A percentile compares a stretch with the other conserved stretches of the same genome.
These are phyloP conservation scores for Paracorniculantispora psalliotae DNA, from an alignment of 2,329 filamentous ascomycete species.

Conservation along the genomic window DNA sequence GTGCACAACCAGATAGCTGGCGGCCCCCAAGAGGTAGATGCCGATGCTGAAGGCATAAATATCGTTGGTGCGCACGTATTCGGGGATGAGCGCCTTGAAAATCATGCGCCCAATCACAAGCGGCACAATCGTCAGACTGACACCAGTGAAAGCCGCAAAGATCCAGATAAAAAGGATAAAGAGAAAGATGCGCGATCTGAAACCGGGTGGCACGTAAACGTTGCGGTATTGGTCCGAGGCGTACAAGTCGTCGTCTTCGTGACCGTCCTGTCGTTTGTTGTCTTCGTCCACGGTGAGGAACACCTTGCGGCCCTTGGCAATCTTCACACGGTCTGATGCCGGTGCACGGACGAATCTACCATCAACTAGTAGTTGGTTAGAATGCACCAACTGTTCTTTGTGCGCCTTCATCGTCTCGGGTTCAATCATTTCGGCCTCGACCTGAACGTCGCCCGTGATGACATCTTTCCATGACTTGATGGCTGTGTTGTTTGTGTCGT, in stretches of 20 bases:
- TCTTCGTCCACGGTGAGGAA: slow-evolving; percentile 70
- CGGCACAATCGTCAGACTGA: slow-evolving; percentile 80
- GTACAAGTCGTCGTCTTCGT: slow-evolving; percentile 45
- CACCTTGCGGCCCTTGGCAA: slow-evolving; percentile 75
- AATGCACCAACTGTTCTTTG: slow-evolving; percentile 43
- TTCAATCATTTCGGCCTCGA: slow-evolving; percentile 34
- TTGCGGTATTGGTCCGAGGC: slow-evolving; percentile 59
- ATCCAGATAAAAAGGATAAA: slow-evolving; percentile 92
- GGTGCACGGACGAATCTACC: slow-evolving; percentile 89
- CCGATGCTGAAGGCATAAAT: slow-evolving; percentile 94
- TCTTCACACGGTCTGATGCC: slow-evolving; percentile 89
- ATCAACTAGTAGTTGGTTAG: slow-evolving; percentile 56
- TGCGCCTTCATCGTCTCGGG: slow-evolving; percentile 31
- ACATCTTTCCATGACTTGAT: slow-evolving; percentile 55
- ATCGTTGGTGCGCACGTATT: slow-evolving; percentile 76
- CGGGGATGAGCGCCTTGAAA: slow-evolving; percentile 67
- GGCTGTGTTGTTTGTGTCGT: slow-evolving; percentile 36
- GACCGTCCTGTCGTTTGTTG: slow-evolving; percentile 58
- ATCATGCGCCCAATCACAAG: slow-evolving; percentile 78
- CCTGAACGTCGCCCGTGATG: slow-evolving; percentile 44
- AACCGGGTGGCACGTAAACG: slow-evolving; percentile 80
- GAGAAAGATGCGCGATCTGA: slow-evolving; percentile 70
- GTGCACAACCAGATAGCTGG: slow-evolving; percentile 58
- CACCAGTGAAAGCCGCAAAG: slow-evolving; percentile 83
- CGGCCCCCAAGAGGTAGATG: slow-evolving; percentile 70